Evolutionary conservation across 495 filamentous ascomycete genomes (phyloP).

Genomic region (Talaromyces adpressus): DNA sequence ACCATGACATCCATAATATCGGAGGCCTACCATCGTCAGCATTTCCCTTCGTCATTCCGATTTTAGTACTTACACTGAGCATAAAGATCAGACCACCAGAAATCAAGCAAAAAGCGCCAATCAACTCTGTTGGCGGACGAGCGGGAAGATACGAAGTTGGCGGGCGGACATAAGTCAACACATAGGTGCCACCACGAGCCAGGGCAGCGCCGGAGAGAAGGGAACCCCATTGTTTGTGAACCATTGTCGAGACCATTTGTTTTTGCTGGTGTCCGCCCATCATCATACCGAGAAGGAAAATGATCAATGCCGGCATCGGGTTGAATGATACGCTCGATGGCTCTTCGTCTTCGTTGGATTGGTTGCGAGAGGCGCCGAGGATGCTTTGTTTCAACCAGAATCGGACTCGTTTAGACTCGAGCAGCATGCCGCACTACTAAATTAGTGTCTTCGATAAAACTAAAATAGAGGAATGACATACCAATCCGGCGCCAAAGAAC

Average conservation of each 20-base stretch:
- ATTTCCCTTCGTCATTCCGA: background rate
- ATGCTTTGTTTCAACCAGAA: slow-evolving; percentile 63
- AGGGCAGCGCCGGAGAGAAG: slow-evolving; percentile 76
- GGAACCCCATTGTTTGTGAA: slow-evolving; percentile 92
- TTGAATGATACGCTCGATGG: slow-evolving; percentile 67
- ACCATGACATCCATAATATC: slow-evolving; percentile 76
- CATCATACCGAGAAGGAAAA: slow-evolving; percentile 82
- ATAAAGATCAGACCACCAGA: slow-evolving; percentile 89
- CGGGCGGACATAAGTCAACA: slow-evolving; percentile 73
- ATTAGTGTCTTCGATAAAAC: background rate
- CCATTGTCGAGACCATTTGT: slow-evolving; percentile 80
- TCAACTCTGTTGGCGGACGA: slow-evolving; percentile 83
- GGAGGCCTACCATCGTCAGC: slow-evolving; percentile 38
- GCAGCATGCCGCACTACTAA: slow-evolving; percentile 75
- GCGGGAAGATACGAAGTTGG: slow-evolving; percentile 77
- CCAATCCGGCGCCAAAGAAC: slow-evolving; percentile 91
- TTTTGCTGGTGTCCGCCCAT: slow-evolving; percentile 89
- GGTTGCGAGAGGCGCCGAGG: slow-evolving; percentile 24
- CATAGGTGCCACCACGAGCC: slow-evolving; percentile 72
- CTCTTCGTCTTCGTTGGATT: slow-evolving; percentile 34
- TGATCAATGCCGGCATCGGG: slow-evolving; percentile 80
- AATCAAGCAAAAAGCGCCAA: slow-evolving; percentile 81
- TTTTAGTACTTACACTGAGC: slow-evolving; percentile 60
- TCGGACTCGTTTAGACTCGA: slow-evolving; percentile 70
- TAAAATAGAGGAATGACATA: slow-evolving; percentile 19